phyloP scores from a whole-genome alignment of 768 basidiomycete species.

The Termitomyces sp. region DNA sequence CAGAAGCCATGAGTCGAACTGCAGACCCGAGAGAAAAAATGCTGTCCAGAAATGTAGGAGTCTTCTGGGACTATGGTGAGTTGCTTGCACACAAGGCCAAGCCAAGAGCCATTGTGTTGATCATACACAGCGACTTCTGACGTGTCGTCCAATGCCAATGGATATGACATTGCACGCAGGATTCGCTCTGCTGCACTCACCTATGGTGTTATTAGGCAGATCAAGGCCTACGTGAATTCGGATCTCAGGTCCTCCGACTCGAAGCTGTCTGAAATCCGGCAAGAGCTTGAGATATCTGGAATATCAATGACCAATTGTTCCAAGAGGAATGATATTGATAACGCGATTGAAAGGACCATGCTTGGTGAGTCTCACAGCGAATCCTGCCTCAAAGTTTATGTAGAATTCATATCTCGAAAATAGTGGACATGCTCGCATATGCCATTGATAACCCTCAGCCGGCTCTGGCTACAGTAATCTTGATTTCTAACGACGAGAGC shows the following conservation, averaged over 20 bases:
- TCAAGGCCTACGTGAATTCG: slow-evolving; percentile 51
- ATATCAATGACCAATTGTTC: slow-evolving; percentile 34
- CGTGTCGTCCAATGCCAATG: slow-evolving; percentile 29
- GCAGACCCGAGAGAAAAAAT: too few relatives aligned
- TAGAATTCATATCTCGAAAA: not conserved
- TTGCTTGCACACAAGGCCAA: too few relatives aligned
- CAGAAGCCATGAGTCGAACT: too few relatives aligned
- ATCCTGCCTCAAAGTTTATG: not conserved
- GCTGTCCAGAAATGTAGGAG: not conserved
- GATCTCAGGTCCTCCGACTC: slow-evolving; percentile 15
- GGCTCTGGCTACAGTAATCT: slow-evolving; percentile 42
- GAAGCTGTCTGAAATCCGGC: slow-evolving; percentile 29
- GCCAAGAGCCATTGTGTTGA: not conserved
- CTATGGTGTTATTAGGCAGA: slow-evolving; percentile 41
- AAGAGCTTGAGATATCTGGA: slow-evolving; percentile 42
- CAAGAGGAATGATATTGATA: slow-evolving; percentile 21
- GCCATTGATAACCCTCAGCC: slow-evolving; percentile 48
- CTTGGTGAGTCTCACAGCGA: slow-evolving; percentile 27
- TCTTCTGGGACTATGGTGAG: slow-evolving; percentile 11
- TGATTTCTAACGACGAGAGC: slow-evolving; percentile 63
- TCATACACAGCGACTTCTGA: slow-evolving; percentile 34
- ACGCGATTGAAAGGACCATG: slow-evolving; percentile 41
- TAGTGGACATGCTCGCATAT: slow-evolving; percentile 63
- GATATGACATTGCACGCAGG: slow-evolving; percentile 36
- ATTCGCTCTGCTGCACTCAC: slow-evolving; percentile 39